phyloP scores from a whole-genome alignment of 2,329 filamentous ascomycete species.

The Claviceps maximensis region DNA sequence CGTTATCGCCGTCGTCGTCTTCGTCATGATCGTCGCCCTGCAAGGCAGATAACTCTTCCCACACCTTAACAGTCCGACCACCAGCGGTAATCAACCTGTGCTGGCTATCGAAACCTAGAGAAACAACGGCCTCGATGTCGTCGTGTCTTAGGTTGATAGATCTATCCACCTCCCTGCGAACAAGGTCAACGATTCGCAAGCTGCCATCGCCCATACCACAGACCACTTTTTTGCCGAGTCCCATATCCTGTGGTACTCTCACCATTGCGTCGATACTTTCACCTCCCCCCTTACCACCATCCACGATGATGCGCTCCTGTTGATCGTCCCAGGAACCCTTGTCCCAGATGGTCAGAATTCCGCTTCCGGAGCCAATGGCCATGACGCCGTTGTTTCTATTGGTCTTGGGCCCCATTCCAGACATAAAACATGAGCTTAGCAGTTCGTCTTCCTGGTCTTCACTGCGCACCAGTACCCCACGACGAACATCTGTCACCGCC shows the following conservation, averaged over 20 bases:
- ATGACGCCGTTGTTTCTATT: slow-evolving; percentile 58
- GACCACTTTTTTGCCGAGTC: slow-evolving; percentile 59
- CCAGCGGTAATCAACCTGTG: slow-evolving; percentile 84
- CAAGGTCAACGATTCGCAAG: slow-evolving; percentile 64
- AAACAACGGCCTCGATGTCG: slow-evolving; percentile 74
- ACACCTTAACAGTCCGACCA: slow-evolving; percentile 76
- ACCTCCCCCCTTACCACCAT: slow-evolving; percentile 46
- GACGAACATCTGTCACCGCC: slow-evolving; percentile 75
- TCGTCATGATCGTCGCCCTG: slow-evolving; percentile 31
- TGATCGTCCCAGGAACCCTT: slow-evolving; percentile 91
- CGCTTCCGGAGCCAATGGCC: slow-evolving; percentile 62
- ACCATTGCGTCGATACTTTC: slow-evolving; percentile 74
- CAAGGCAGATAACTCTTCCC: slow-evolving; percentile 62
- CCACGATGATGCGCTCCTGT: slow-evolving; percentile 73
- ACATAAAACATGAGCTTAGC: slow-evolving; percentile 66
- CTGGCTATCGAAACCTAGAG: slow-evolving; percentile 69
- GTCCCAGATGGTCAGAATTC: slow-evolving; percentile 87
- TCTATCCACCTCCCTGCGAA: slow-evolving; percentile 56
- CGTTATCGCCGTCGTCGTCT: slow-evolving; percentile 33
- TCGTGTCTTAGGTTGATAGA: slow-evolving; percentile 57
- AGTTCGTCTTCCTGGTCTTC: slow-evolving; percentile 94
- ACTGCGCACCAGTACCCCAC: slow-evolving; percentile 74
- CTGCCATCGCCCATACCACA: slow-evolving; percentile 73
- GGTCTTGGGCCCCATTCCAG: slow-evolving; percentile 57
- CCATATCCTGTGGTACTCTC: slow-evolving; percentile 56